A percentile compares a stretch with the other conserved stretches of the same genome.
Evolutionary conservation across 2,329 filamentous ascomycete species (phyloP).

Genomic region (Fusarium citri): DNA sequence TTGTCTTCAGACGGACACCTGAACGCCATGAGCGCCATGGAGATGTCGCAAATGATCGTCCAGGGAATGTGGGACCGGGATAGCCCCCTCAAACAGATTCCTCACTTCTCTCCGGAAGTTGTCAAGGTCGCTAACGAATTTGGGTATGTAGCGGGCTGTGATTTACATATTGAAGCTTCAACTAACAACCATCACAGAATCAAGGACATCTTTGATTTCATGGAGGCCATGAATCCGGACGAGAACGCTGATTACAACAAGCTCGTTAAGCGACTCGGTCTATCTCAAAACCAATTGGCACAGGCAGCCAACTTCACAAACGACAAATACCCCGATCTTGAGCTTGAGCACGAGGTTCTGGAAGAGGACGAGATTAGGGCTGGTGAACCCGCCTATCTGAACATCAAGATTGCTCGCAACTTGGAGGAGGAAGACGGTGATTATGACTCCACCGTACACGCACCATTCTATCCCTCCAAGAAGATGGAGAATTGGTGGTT

Average conservation of each 20-base stretch:
- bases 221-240: constrained; percentile 97
- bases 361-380: constrained; percentile 84
- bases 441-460: constrained; percentile 86
- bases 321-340: constrained; percentile 93
- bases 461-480: constrained; percentile 90
- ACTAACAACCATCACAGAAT: constrained; percentile 67
- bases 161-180: not conserved
- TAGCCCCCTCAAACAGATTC: constrained; percentile 96
- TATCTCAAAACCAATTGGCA: constrained; percentile 83
- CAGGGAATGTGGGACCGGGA: constrained; percentile 99
- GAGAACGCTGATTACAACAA: constrained; percentile 86
- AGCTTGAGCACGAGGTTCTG: constrained; percentile 87
- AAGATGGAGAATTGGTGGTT: constrained; percentile 99
- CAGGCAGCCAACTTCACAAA: constrained; percentile 97
- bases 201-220: constrained; percentile 96
- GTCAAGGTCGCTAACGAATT: constrained; percentile 85
- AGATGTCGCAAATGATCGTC: constrained; percentile 99
- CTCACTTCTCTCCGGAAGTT: constrained; percentile 87
- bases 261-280: constrained; percentile 80
- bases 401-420: constrained; percentile 86
- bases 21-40: constrained; percentile 98
- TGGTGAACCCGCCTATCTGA: constrained; percentile 83
- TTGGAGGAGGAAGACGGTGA: constrained; percentile 72
- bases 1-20: constrained; percentile 95
- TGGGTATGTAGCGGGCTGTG: constrained; percentile 64